Evolutionary conservation across 331 rosid species (phyloP), one percentile per base, ranked within the genome.

Genomic region (Prunus yedoensis): DNA sequence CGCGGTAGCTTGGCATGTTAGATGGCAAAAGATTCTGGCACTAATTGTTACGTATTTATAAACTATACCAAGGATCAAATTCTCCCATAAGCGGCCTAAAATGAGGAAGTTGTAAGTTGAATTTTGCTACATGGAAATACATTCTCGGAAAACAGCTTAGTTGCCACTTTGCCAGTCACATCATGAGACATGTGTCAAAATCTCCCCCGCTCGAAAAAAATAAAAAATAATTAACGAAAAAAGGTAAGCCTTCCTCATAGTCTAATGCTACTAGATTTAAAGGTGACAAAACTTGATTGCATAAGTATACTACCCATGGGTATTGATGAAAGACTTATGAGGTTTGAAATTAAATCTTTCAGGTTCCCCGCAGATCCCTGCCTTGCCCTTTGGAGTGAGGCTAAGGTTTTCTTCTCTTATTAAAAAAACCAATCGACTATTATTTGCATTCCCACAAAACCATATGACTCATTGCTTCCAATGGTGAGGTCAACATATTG

Each of bases 351-450:
- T n/a, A 15, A 35, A 14, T 1, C 65, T 35, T 41, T 47, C 15
- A 2, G 9, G 17, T 25, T 8, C 11, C 11, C 18, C 4, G 18
- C 41, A 28, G 25, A 46, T 5, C n/a, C 66, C 13, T 14, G 66
- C 66, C 65, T 30, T 71, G 78, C 66, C 82, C 84, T 70, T 83
- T 81, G 70, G 71, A 17, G 66, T 49, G 4, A 52, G 41, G 61
- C 71, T 76, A 70, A 75, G 71, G 86, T 62, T 74, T 59, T 64
- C 70, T 60, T 54, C 38, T 16, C 35, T 16, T 14, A 21, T 45
- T 25, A 59, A 47, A 30, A 9, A 18, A 2, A 21, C 0, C 6
- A 41, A 5, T 35, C 41, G 41, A 69, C 32, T 52, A 50, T 21
- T 2, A 50, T 16, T 69, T 11, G 61, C 28, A 11, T 10, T 12